Base-by-base conservation (phyloP, 2,329 filamentous ascomycete species). In the Fusarium sacchari region DNA sequence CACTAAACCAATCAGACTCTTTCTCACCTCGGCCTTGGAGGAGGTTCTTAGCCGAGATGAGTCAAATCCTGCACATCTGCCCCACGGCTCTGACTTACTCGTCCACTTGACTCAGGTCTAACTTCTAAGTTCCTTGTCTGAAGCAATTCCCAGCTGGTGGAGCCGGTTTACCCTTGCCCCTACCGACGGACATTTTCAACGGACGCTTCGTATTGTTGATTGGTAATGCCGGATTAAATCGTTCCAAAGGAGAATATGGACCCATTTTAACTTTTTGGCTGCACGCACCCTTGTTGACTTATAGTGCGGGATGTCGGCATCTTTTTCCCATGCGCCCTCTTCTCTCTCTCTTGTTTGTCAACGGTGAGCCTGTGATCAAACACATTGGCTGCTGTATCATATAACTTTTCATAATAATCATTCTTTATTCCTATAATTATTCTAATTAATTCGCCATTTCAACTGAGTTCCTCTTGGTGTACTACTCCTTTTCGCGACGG, bases 231-330 rank as follows among this genome's bases (percentile, higher is more conserved):
- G 62, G 28, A 59, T 28, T 8, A 55, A 56, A 28, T 34, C 40
- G 52, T 34, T 34, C 44, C 30, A 58, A 46, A 56, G 52, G 57
- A 56, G 47, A 56, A 58, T 46, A 17, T 6, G 40, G 60, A 43
- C 50, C 67, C 62, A 64, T 73, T 61, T 59, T 75, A 65, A 59
- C 60, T 56, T 67, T 61, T 36, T 60, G 30, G 30, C 36, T 37
- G 26, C 13, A 53, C 12, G 26, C 15, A 55, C 12, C 36, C 49
- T 49, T 40, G 26, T 42, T 49, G 43, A 75, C 67, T 67, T 75
- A 75, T 71, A 75, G 34, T 20, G 59, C 72, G 69, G 72, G 28
- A 39, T 65, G 53, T 74, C 69, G 72, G 69, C 49, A 43, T 57
- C 26, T 60, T 73, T 73, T 75, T 44, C 9, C 13, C 5, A 39